Base-by-base conservation (phyloP, 2,329 filamentous ascomycete genomes). In the Phyllosticta citribraziliensis region DNA sequence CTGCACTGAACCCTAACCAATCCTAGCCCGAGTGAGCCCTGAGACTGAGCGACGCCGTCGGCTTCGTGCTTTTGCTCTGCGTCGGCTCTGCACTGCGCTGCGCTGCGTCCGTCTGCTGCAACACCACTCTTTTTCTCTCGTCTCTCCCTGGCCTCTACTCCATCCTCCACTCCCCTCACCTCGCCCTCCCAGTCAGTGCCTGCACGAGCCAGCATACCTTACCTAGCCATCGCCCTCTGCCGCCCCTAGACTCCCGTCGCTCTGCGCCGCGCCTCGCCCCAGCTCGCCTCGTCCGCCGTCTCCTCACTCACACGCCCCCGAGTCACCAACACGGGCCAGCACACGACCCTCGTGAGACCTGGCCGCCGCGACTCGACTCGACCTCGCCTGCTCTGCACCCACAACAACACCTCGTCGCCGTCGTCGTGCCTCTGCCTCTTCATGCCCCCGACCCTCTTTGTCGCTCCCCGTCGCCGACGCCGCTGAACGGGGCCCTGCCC, bases 281-380 rank as follows among this genome's bases (percentile, higher is more conserved):
- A 10, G 20, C 52, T 35, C 24, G 52, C 35, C 22, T 27, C 25
- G 17, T 24, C 58, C 24, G 24, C 20, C 14, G 22, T 11, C 56
- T 56, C 30, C 54, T 40, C 40, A 33, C 58, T 25, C 27, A 27
- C 52, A 27, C 52, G 20, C 52, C 20, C 20, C 40, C 40, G 33
- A 40, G 33, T 14, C 33, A 14, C 33, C 33, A 40, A 51, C 58
- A 60, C 58, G 58, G 58, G 58, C 58, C 58, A 60, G 58, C 58
- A 55, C 58, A 60, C 58, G 58, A 60, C 58, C 33, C 5, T 40
- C 33, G 33, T 40, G 33, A 60, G 57, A 60, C 58, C 35, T 55
- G 52, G 55, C 58, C 53, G 50, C 35, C 53, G 52, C 58, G 58
- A 60, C 58, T 60, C 58, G 58, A 60, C 58, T 60, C 58, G 58